These are phyloP conservation scores for Mycena leptocephala DNA, from an alignment of 768 basidiomycete genomes.

Conservation along the genomic window DNA sequence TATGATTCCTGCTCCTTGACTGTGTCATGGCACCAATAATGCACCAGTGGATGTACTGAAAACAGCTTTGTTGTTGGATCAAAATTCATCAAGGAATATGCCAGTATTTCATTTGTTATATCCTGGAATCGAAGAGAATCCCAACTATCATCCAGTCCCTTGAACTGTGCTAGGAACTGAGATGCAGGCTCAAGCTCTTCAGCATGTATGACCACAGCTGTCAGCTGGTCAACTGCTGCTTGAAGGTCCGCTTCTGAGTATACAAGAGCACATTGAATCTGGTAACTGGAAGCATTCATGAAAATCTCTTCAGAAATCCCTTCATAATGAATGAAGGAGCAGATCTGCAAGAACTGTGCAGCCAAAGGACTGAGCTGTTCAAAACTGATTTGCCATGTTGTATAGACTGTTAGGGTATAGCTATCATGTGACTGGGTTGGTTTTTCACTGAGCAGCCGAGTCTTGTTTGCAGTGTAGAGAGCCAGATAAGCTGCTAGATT, in stretches of 20 bases:
- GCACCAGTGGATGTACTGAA: too few relatives aligned
- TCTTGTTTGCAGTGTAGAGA: neutral
- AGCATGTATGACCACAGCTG: too few relatives aligned
- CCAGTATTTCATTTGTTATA: too few relatives aligned
- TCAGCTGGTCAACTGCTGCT: neutral
- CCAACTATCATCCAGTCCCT: too few relatives aligned
- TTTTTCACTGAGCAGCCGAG: neutral
- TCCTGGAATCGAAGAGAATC: too few relatives aligned
- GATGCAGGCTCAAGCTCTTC: too few relatives aligned
- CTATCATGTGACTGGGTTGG: neutral
- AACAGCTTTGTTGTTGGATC: too few relatives aligned
- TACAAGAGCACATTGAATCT: neutral
- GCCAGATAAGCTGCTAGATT: neutral
- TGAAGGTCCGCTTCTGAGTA: neutral
- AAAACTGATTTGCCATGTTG: slow-evolving; percentile 28
- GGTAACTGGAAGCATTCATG: neutral
- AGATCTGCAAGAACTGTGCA: neutral
- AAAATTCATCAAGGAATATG: neutral
- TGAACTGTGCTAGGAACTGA: too few relatives aligned
- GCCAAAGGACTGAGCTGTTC: neutral
- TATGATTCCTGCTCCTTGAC: too few relatives aligned
- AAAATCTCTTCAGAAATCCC: slow-evolving; percentile 13
- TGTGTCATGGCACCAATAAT: too few relatives aligned
- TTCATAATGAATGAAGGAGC: neutral
- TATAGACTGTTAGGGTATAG: too few relatives aligned